phyloP scores from a whole-genome alignment of 371 early-diverging fungal genomes.

The Chytridiales sp. region DNA sequence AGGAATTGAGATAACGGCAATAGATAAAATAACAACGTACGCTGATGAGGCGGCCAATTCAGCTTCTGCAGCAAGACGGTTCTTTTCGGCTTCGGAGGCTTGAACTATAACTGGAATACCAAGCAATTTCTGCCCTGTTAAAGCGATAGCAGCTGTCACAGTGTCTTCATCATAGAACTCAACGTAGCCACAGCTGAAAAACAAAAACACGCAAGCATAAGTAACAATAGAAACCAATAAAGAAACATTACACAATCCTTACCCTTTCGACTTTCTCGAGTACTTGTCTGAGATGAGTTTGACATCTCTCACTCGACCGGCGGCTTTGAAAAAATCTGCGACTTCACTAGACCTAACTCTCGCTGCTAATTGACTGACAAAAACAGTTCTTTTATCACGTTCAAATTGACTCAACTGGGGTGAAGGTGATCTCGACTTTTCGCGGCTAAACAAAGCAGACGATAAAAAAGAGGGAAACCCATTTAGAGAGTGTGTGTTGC shows the following conservation, averaged over 20 bases:
- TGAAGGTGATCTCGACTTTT: neutral
- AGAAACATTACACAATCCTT: constrained; percentile 16
- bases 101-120: constrained; percentile 93
- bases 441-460: too few relatives aligned
- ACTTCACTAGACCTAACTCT: constrained; percentile 77
- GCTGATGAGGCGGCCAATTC: constrained; percentile 38
- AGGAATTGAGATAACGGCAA: neutral
- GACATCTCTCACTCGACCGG: constrained; percentile 73
- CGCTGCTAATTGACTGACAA: constrained; percentile 89
- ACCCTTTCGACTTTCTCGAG: constrained; percentile 92
- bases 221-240: constrained; percentile 5
- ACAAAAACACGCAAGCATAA: neutral
- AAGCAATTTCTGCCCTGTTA: constrained; percentile 88
- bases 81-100: constrained; percentile 91
- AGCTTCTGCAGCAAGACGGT: constrained; percentile 63
- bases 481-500: too few relatives aligned
- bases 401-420: constrained; percentile 27
- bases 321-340: constrained; percentile 79
- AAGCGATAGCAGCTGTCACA: constrained; percentile 76
- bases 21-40: constrained; percentile 10
- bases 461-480: too few relatives aligned
- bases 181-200: constrained; percentile 75
- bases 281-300: constrained; percentile 80
- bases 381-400: constrained; percentile 90
- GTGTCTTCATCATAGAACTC: constrained; percentile 89